phyloP scores from a whole-genome alignment of 2,329 filamentous ascomycete species.

The Tricladium varicosporioides region DNA sequence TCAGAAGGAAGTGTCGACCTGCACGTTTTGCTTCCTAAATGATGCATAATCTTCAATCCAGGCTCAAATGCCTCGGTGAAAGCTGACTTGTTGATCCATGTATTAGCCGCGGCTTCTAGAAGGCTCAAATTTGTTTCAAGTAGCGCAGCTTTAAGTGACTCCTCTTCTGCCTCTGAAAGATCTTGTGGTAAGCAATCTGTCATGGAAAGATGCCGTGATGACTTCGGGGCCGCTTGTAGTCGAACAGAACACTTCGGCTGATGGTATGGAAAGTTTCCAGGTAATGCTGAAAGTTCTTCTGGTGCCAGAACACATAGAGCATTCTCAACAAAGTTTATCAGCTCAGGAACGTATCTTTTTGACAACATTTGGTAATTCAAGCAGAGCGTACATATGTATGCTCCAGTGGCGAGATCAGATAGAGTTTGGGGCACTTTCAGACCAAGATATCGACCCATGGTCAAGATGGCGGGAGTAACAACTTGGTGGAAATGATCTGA shows the following conservation, averaged over 20 bases:
- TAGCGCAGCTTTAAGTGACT: conserved; percentile 54
- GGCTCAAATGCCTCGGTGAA: conserved; percentile 80
- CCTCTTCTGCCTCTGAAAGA: conserved; percentile 25
- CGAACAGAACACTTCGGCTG: conserved; percentile 51
- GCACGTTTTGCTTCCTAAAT: conserved; percentile 56
- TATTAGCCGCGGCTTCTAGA: conserved; percentile 64
- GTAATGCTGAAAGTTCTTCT: conserved; percentile 41
- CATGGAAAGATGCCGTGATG: conserved; percentile 55
- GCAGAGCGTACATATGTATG: conserved; percentile 75
- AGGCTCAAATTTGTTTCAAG: conserved; percentile 63
- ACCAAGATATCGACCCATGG: conserved; percentile 80
- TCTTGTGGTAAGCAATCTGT: conserved; percentile 49
- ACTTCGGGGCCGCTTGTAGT: conserved; percentile 43
- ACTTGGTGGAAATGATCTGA: conserved; percentile 98
- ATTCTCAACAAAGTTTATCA: conserved; percentile 77
- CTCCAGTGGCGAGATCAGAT: conserved; percentile 68
- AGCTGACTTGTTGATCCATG: conserved; percentile 71
- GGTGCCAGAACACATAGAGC: conserved; percentile 69
- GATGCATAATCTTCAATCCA: conserved; percentile 53
- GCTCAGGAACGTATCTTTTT: conserved; percentile 86
- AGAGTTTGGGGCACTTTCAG: conserved; percentile 67
- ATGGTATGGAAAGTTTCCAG: conserved; percentile 61
- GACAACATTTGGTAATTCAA: conserved; percentile 81
- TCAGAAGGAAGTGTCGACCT: conserved; percentile 47
- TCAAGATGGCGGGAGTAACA: conserved; percentile 82